Base-by-base conservation (phyloP, 1,284 basidiomycete genomes). In the Lentinula novae-zelandiae region DNA sequence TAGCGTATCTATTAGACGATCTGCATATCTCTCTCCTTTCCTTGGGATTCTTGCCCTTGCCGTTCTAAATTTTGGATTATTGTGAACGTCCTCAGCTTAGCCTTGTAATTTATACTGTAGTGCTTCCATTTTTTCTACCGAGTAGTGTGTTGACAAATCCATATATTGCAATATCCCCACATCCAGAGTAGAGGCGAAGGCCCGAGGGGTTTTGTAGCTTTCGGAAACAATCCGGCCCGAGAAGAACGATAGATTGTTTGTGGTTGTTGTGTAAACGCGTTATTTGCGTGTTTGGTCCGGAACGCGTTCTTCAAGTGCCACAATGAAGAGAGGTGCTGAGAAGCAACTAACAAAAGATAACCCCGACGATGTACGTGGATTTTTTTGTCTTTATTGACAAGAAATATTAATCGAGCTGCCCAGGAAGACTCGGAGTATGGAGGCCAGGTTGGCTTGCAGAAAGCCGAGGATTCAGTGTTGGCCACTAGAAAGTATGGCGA, bases 291-390 rank as follows among this genome's bases (percentile, higher is more conserved):
- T 31, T 50, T 50, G 49, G 31, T 13, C 10, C 20, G 20, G 42
- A 34, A 56, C 54, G 54, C 54, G 54, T 56, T 46, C 40, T 17
- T n/a, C 10, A 46, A 15, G n/a, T 7, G 15, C 27, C 27, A 72
- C 62, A 67, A 89, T 89, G 80, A 93, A 93, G 75, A 83, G 91
- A 70, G 81, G 79, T 59, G 92, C 91, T 67, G 90, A 92, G 54
- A 83, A 78, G 63, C 88, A 94, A 67, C 69, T 91, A 40, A 79
- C 82, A 12, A 90, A 85, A 68, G 89, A 89, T 46, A 20, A 22
- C 3, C 8, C 5, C 44, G 69, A 65, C 6, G 76, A 76, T 54
- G 75, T 74, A 22, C 13, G 52, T 40, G n/a, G 15, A 31, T 39
- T 49, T 36, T 39, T 51, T 5, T 53, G 2, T 46, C 27, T 20